These are phyloP conservation scores for Trichosanthes cucumerina DNA, from an alignment of 306 rosid genomes.

Conservation along the genomic window DNA sequence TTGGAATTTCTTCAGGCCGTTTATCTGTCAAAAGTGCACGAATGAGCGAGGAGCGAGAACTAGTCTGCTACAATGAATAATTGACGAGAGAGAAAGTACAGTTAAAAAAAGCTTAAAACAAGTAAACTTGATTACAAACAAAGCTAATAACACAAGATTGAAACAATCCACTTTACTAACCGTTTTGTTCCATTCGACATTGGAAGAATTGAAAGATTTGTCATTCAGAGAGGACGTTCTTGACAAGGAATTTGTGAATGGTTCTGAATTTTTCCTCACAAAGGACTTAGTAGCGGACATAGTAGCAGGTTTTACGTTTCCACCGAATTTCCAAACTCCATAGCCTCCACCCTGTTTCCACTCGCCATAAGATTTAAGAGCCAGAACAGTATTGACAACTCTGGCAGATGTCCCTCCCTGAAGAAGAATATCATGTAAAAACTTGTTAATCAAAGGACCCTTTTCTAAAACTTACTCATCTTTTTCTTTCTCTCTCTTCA, in stretches of 20 bases:
- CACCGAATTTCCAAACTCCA: constrained; percentile 89
- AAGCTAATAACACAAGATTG: neutral
- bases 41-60: constrained; percentile 55
- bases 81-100: neutral
- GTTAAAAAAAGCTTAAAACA: neutral
- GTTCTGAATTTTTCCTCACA: constrained; percentile 74
- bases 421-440: constrained; percentile 8
- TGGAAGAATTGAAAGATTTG: constrained; percentile 35
- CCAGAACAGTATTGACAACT: constrained; percentile 65
- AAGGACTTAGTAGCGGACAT: constrained; percentile 44
- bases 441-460: neutral
- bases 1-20: constrained; percentile 89
- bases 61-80: constrained; percentile 32
- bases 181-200: constrained; percentile 65
- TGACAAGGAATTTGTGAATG: constrained; percentile 65
- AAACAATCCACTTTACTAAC: constrained; percentile 47
- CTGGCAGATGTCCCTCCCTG: constrained; percentile 89
- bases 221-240: constrained; percentile 60
- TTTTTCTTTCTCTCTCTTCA: neutral
- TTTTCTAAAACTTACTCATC: neutral
- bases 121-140: constrained; percentile 7
- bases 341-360: constrained; percentile 78
- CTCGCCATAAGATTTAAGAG: constrained; percentile 75
- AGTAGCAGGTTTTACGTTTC: constrained; percentile 50
- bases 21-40: constrained; percentile 62